phyloP scores from a whole-genome alignment of 257 asterid genomes.

The Solanum sejunctum region DNA sequence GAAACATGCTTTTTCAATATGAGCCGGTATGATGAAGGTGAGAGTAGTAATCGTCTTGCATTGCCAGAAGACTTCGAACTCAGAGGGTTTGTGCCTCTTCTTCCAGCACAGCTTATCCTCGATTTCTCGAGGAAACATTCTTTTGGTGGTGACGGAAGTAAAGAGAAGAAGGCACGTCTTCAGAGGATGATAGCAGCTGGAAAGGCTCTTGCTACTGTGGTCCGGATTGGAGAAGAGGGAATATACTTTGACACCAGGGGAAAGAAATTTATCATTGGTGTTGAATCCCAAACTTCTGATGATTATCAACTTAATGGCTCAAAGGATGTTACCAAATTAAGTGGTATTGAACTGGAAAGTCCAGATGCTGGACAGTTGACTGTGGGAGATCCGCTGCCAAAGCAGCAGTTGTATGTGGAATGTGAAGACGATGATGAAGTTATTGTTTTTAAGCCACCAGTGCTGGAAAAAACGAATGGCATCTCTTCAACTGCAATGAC shows the following conservation, averaged over 20 bases:
- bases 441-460: slow-evolving; percentile 72
- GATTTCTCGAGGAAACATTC: slow-evolving; percentile 78
- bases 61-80: slow-evolving; percentile 82
- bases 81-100: slow-evolving; percentile 83
- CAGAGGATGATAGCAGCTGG: slow-evolving; percentile 89
- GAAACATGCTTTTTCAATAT: slow-evolving; percentile 78
- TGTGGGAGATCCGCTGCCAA: slow-evolving; percentile 15
- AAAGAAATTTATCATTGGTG: slow-evolving; percentile 60
- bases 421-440: slow-evolving; percentile 54
- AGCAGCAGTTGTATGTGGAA: slow-evolving; percentile 25
- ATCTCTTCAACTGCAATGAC: slow-evolving; percentile 20
- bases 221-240: slow-evolving; percentile 48
- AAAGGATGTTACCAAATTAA: slow-evolving; percentile 19
- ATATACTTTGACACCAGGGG: slow-evolving; percentile 49
- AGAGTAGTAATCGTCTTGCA: slow-evolving; percentile 69
- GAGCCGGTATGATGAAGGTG: slow-evolving; percentile 82
- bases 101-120: slow-evolving; percentile 78
- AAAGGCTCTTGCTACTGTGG: slow-evolving; percentile 67
- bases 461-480: slow-evolving; percentile 44
- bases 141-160: slow-evolving; percentile 47
- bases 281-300: slow-evolving; percentile 44
- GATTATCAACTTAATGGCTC: slow-evolving; percentile 24
- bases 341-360: slow-evolving; percentile 11
- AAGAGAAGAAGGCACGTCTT: slow-evolving; percentile 49
- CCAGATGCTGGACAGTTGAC: slow-evolving; percentile 15